phyloP scores from a whole-genome alignment of 2,329 filamentous ascomycete genomes.

The Sporothrix humicola region DNA sequence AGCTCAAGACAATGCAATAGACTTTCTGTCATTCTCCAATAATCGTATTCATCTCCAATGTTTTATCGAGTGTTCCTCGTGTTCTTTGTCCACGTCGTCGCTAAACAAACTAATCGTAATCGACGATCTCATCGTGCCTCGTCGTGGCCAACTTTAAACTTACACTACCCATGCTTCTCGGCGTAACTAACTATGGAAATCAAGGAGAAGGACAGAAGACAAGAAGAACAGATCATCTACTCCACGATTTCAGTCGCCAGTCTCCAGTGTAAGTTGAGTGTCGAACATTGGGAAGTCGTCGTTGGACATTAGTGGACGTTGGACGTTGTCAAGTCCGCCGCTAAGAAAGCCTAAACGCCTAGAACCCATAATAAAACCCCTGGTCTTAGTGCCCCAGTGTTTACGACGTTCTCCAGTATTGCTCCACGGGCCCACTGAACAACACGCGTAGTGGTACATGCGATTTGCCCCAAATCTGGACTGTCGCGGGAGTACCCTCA shows the following conservation, averaged over 20 bases:
- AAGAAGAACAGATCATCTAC: background rate
- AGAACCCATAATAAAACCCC: too few relatives aligned
- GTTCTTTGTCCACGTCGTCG: too few relatives aligned
- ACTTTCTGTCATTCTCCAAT: background rate
- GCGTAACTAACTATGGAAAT: background rate
- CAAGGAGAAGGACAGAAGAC: background rate
- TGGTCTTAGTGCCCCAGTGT: background rate
- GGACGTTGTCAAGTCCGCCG: too few relatives aligned
- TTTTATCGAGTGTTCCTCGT: background rate
- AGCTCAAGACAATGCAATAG: conserved; percentile 8
- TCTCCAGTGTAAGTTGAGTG: background rate
- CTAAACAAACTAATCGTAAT: background rate
- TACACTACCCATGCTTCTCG: background rate
- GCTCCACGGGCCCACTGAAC: background rate
- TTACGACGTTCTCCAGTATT: too few relatives aligned
- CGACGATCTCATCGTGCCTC: background rate
- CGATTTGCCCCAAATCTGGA: too few relatives aligned
- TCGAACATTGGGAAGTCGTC: too few relatives aligned
- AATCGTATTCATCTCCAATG: background rate
- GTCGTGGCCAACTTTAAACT: background rate
- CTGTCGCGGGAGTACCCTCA: too few relatives aligned
- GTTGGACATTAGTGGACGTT: background rate
- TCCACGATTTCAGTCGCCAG: background rate
- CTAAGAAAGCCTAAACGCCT: too few relatives aligned
- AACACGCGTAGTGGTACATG: background rate